Conservation (phyloP, 805 yeast genomes). For the Danielozyma ontarioensis region DNA sequence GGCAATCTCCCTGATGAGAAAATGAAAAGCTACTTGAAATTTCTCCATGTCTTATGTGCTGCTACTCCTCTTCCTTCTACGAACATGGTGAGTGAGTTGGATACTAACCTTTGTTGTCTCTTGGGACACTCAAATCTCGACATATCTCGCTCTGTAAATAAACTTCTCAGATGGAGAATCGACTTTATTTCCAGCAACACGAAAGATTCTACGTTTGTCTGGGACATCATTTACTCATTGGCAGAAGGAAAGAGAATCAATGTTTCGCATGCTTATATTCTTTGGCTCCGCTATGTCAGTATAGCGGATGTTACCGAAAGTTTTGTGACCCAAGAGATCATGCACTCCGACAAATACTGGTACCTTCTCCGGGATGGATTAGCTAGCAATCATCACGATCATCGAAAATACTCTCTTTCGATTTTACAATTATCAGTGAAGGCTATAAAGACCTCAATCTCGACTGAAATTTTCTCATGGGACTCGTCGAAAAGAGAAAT, state of each 20-base stretch:
- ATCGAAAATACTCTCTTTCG: conserved; percentile 62
- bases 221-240: conserved; percentile 43
- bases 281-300: conserved; percentile 53
- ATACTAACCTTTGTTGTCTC: conserved; percentile 23
- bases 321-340: conserved; percentile 20
- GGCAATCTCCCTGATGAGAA: too few species aligned
- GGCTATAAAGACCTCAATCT: conserved; percentile 29
- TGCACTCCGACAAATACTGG: conserved; percentile 43
- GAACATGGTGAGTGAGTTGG: conserved; percentile 2
- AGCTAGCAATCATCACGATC: conserved; percentile 54
- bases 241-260: conserved; percentile 13
- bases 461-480: conserved; percentile 41
- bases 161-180: conserved; percentile 53
- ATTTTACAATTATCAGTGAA: conserved; percentile 59
- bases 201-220: conserved; percentile 22
- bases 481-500: conserved; percentile 16
- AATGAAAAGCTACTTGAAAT: too few species aligned
- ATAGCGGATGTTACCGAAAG: conserved; percentile 9
- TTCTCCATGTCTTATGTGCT: not conserved
- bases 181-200: conserved; percentile 17
- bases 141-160: conserved; percentile 32
- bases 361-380: conserved; percentile 49
- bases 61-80: not conserved
- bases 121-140: conserved; percentile 33
- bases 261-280: conserved; percentile 41